Evolutionary conservation across 2,329 filamentous ascomycete species (phyloP).

Genomic region (Dendrostoma leiphaemia): DNA sequence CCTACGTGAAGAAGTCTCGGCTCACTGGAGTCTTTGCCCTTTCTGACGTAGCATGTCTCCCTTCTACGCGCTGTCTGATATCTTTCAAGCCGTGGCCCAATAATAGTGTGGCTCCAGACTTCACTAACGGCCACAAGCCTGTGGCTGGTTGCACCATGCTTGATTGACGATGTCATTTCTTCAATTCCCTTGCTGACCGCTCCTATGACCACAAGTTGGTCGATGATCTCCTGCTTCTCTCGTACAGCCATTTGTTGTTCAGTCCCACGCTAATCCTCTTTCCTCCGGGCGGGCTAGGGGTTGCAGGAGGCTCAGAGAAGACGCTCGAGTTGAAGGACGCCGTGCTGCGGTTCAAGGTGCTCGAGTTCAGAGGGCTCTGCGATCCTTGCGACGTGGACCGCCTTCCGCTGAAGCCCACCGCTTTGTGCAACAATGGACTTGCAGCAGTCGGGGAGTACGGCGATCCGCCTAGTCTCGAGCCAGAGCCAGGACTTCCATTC

Average conservation of each 20-base stretch:
- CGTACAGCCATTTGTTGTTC: conserved; percentile 95
- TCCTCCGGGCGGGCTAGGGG: conserved; percentile 64
- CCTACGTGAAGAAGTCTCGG: neutral
- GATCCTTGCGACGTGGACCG: conserved; percentile 62
- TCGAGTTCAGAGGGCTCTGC: conserved; percentile 45
- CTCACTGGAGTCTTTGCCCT: neutral
- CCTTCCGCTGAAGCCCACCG: conserved; percentile 52
- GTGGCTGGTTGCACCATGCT: neutral
- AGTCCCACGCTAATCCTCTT: conserved; percentile 74
- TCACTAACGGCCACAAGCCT: neutral
- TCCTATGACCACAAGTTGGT: conserved; percentile 36
- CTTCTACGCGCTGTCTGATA: neutral
- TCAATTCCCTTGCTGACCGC: neutral
- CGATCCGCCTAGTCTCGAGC: conserved; percentile 37
- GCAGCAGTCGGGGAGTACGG: conserved; percentile 44
- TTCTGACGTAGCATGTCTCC: neutral
- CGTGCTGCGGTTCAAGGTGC: conserved; percentile 34
- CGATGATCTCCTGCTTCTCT: conserved; percentile 66
- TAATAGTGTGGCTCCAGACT: neutral
- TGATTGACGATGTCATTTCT: neutral
- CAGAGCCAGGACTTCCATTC: conserved; percentile 35
- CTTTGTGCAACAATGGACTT: conserved; percentile 67
- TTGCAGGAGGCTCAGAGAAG: conserved; percentile 58
- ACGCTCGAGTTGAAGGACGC: conserved; percentile 42
- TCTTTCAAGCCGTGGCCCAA: neutral